Evolutionary conservation across 2,329 filamentous ascomycete genomes (phyloP), one percentile per base, ranked within the genome.

Genomic region (Alternaria conjuncta): DNA sequence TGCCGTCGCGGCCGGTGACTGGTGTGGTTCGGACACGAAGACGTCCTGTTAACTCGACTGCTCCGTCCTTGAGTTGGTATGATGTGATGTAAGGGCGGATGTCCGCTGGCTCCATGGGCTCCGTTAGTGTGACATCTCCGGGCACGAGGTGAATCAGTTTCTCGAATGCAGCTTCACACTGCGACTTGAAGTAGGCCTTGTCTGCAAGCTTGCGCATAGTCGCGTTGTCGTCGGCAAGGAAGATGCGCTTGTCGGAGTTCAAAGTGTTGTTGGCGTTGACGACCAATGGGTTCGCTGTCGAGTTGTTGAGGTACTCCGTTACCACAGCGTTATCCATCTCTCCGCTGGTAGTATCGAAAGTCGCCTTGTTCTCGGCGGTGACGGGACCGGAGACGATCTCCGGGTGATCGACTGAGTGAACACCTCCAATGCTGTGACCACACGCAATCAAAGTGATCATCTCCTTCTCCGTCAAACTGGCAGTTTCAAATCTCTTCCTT

Each of bases 381-480:
- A 69, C 65, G 21, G 58, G 64, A 47, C 66, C 65, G 20, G 71
- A 64, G 4, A 78, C 75, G 49, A 80, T 76, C 30, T 76, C 68
- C 12, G 78, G 78, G 55, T 71, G 75, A 20, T 72, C 73, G 28
- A 63, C 68, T 26, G 69, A 67, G 55, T 80, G 77, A 9, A 80
- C 76, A n/a, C 76, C 72, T 18, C 78, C 78, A 30, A 80, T 67
- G 2, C 71, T 75, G 59, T 80, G 78, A 3, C 78, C 78, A 57
- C 78, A 80, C 9, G 78, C 77, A 23, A 75, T 71, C 28, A 80
- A 55, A 15, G 68, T 68, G 41, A 73, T 72, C 68, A 71, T 72
- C 13, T 73, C 70, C 44, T 62, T 64, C 26, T 69, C 66, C 18
- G 64, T 73, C 43, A 80, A 71, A 4, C 77, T 75, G 30, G 76